A percentile compares a stretch with the other conserved stretches of the same genome.
Conservation (phyloP, 768 basidiomycete genomes). For the Imleria badia region DNA sequence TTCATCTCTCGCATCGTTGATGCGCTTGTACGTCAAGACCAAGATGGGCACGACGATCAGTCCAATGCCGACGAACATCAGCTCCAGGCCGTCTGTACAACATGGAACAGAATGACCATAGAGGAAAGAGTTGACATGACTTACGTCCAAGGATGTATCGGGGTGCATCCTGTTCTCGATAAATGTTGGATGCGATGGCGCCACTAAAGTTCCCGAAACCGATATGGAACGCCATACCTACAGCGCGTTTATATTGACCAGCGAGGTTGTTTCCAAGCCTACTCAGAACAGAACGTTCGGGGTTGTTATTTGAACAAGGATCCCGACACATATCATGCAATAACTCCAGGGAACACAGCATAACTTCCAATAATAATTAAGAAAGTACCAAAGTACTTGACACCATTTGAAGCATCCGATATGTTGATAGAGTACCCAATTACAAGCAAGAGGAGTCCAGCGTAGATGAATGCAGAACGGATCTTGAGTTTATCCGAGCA, state of each 20-base stretch:
- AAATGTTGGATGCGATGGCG: conserved; percentile 64
- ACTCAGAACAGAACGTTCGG: not conserved
- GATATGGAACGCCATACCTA: conserved; percentile 61
- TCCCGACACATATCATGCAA: conserved; percentile 51
- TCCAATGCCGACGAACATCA: conserved; percentile 70
- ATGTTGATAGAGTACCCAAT: conserved; percentile 68
- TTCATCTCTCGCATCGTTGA: conserved; percentile 54
- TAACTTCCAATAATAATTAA: conserved; percentile 63
- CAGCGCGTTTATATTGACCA: conserved; percentile 68
- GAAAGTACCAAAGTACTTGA: conserved; percentile 74
- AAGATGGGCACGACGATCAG: conserved; percentile 50
- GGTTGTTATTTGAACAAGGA: not conserved
- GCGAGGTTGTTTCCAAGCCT: conserved; percentile 57
- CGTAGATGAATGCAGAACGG: conserved; percentile 59
- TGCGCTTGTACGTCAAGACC: conserved; percentile 49
- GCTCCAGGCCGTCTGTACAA: conserved; percentile 53
- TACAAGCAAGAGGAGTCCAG: conserved; percentile 48
- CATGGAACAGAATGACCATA: not conserved
- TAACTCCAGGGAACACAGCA: conserved; percentile 54
- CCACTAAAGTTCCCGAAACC: conserved; percentile 60
- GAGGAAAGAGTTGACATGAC: conserved; percentile 19
- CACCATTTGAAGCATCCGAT: conserved; percentile 47
- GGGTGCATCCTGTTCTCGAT: conserved; percentile 56
- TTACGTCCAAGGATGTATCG: conserved; percentile 62
- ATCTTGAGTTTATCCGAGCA: conserved; percentile 56